Percentiles rank a stretch among this genome's conserved stretches.
Conservation (phyloP, 1,284 basidiomycete genomes). For the Lignosus rhinocerotis region DNA sequence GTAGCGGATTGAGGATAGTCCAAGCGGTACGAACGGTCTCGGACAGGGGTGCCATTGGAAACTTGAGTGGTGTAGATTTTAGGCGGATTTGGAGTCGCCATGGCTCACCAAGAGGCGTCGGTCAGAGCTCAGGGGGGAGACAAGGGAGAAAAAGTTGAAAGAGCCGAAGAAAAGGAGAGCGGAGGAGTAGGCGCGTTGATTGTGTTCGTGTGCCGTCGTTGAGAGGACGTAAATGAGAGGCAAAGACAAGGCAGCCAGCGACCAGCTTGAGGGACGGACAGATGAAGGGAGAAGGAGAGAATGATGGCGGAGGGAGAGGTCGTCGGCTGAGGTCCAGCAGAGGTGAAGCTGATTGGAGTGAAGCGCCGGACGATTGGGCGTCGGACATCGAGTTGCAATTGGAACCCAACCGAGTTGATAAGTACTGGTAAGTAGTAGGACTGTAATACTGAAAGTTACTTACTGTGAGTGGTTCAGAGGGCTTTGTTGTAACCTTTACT, state of each 20-base stretch:
- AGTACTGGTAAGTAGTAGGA: too few relatives aligned
- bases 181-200: background rate
- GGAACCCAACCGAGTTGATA: too few relatives aligned
- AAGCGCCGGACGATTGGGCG: constrained; percentile 11
- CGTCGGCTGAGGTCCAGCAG: constrained; percentile 2
- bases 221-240: constrained; percentile 7
- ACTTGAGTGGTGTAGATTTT: constrained; percentile 20
- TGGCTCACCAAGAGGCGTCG: constrained; percentile 5
- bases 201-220: background rate
- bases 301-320: constrained; percentile 14
- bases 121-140: background rate
- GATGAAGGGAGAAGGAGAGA: constrained; percentile 2
- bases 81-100: constrained; percentile 20
- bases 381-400: background rate
- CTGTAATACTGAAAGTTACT: too few relatives aligned
- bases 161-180: background rate
- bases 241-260: constrained; percentile 14
- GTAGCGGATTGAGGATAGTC: constrained; percentile 23
- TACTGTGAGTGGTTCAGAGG: background rate
- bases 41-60: constrained; percentile 23
- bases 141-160: background rate
- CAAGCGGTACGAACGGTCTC: constrained; percentile 22
- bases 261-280: background rate
- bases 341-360: constrained; percentile 11
- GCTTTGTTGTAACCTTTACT: background rate